Evolutionary conservation across 129 eudicot species (phyloP), one percentile per base, ranked within the genome.

Genomic region (Dittrichia graveolens): DNA sequence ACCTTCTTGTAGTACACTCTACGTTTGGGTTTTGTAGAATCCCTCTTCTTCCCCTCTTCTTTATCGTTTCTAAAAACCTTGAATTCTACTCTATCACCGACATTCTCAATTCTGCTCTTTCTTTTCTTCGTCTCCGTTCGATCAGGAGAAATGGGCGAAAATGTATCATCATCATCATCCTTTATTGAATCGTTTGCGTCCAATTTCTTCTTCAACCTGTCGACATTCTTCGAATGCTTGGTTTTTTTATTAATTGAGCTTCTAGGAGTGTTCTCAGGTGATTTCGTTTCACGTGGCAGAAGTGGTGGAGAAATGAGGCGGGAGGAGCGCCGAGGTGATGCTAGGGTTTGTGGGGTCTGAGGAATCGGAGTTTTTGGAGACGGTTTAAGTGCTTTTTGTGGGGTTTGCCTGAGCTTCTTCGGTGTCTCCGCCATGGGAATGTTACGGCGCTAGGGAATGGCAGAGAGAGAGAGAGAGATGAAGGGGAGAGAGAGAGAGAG

Each of bases 1-100:
- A 90, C 99, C 53, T 81, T 94, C 65, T 81, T 90, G 59, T 88
- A 94, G 67, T 86, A 86, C 10, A 83, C 84, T 79, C 88, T 84
- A 73, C 72, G 85, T 50, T 73, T 92, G 3, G 65, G 74, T 73
- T 53, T 79, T 13, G 15, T 43, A 10, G 56, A 6, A 37, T 43
- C 67, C 11, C 35, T 45, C 65, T 46, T 44, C 39, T 38, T 44
- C 65, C 14, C 81, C 74, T 63, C 75, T 39, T 13, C 37, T 63
- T 65, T 77, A 18, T 60, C 62, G 54, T 34, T 43, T 49, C 81
- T 67, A 52, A 7, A 10, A 3, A 19, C 72, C 69, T 73, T 64
- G 39, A 35, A 52, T 45, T 73, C 65, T 0, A 55, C 10, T 45
- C 44, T 61, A 3, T 35, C 74, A 2, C 15, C 18, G 16, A 13